These are phyloP conservation scores for Thielaviopsis euricoi DNA, from an alignment of 2,329 filamentous ascomycete genomes.

Conservation along the genomic window DNA sequence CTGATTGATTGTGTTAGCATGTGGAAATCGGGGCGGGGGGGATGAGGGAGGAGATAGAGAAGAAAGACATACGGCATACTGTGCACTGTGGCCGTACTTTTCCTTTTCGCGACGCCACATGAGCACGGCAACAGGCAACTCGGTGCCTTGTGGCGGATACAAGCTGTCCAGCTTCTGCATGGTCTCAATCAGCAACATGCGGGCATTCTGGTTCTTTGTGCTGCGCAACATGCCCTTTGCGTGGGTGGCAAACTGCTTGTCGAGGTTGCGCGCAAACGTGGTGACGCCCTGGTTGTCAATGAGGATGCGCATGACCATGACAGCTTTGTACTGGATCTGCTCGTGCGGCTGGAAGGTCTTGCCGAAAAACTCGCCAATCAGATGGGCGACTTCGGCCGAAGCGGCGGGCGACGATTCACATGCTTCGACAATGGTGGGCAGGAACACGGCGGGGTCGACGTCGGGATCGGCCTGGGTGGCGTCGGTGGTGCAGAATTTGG, in stretches of 20 bases:
- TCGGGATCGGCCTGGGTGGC: constrained; percentile 6
- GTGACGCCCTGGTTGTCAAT: constrained; percentile 69
- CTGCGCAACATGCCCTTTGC: constrained; percentile 59
- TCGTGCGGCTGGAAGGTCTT: constrained; percentile 50
- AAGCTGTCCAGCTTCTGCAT: constrained; percentile 54
- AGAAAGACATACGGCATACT: constrained; percentile 28
- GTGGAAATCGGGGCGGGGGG: no score
- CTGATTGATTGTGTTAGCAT: not conserved
- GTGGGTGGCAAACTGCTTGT: constrained; percentile 64
- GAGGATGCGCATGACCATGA: constrained; percentile 89
- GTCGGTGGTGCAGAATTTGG: constrained; percentile 9
- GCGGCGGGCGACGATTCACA: constrained; percentile 84
- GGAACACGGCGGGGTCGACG: constrained; percentile 70
- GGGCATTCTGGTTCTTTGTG: constrained; percentile 57
- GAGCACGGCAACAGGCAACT: constrained; percentile 26
- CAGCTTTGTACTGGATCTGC: constrained; percentile 80
- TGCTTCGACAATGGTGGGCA: constrained; percentile 84
- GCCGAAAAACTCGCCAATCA: constrained; percentile 68
- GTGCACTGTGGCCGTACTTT: constrained; percentile 31
- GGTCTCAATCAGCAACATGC: constrained; percentile 76
- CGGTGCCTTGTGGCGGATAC: constrained; percentile 4
- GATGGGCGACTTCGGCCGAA: constrained; percentile 61
- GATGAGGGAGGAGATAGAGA: no score
- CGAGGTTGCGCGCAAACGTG: constrained; percentile 81
- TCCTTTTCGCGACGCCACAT: constrained; percentile 89